Base-by-base conservation (phyloP, 139 green algal species). In the Auxenochlorella pyrenoidosa region DNA sequence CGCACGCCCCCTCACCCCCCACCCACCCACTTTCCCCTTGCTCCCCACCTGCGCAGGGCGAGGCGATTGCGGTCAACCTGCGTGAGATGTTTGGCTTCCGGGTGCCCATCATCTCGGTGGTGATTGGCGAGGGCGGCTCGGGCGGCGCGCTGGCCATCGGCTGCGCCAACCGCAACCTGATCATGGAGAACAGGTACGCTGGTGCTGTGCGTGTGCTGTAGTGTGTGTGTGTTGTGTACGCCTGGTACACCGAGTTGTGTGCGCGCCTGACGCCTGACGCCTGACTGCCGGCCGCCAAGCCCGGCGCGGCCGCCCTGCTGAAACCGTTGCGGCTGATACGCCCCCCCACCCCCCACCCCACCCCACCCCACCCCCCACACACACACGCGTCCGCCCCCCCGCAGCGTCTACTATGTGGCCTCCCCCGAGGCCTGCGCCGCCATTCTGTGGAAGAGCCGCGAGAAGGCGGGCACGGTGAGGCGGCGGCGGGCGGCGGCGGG, bases 61-160 rank as follows among this genome's bases (percentile, higher is more conserved):
- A 99, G 94, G 97, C 97, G 38, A 99, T 99, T 81, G 97, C 97
- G 0, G 89, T 96, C 82, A 99, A 99, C 92, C 92, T 99, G 91
- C 91, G 97, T 0, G 97, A 99, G 93, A 99, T 99, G 97, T 99
- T 99, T 93, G 96, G 96, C 26, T 92, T 99, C 73, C 92, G 94
- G 1, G 97, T 99, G 84, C 97, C 97, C 75, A 96, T 99, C 87
- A 95, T 99, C 90, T 94, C 85, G 12, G 85, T 98, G 28, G 97
- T 99, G 5, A 99, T 99, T 85, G 97, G 97, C 8, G 97, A 99
- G 93, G 97, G 97, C 34, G 97, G 97, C 72, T 97, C 92, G 21
- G 97, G 95, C 36, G 97, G 97, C 73, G 97, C 96, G 38, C 93
- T 99, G 87, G 97, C 97, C 84, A 99, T 99, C 80, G 97, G 97